phyloP scores from a whole-genome alignment of 805 yeast genomes.

The Wickerhamomyces chambardii region DNA sequence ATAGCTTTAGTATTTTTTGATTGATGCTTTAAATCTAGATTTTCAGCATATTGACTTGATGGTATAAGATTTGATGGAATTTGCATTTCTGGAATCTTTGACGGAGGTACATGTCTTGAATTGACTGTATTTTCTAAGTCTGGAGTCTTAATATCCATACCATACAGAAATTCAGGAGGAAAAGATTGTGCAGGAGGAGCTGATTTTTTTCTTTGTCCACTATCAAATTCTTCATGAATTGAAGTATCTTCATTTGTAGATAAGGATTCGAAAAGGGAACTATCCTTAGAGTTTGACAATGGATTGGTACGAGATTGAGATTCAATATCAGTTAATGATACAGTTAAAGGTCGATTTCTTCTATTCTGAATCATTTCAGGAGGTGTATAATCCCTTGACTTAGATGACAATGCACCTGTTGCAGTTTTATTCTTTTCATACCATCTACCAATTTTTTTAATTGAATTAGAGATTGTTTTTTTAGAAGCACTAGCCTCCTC shows the following conservation, averaged over 20 bases:
- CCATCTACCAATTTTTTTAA: slow-evolving; percentile 62
- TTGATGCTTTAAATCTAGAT: too few species aligned
- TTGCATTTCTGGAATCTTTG: slow-evolving; percentile 14
- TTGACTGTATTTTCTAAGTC: slow-evolving; percentile 2
- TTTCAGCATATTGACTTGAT: too few species aligned
- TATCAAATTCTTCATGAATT: too few species aligned
- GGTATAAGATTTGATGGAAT: slow-evolving; percentile 5
- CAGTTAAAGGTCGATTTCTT: slow-evolving; percentile 20
- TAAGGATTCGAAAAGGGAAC: too few species aligned
- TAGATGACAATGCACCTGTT: background rate
- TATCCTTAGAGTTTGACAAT: too few species aligned
- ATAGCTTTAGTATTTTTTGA: too few species aligned
- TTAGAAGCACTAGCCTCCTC: slow-evolving; percentile 21
- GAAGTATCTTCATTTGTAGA: background rate
- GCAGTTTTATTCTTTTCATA: slow-evolving; percentile 35
- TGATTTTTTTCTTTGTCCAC: slow-evolving; percentile 2
- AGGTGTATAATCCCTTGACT: slow-evolving; percentile 24
- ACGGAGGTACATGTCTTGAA: slow-evolving; percentile 10
- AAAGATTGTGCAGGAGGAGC: slow-evolving; percentile 20
- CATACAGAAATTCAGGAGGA: slow-evolving; percentile 16
- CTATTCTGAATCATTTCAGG: slow-evolving; percentile 66
- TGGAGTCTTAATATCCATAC: slow-evolving; percentile 7
- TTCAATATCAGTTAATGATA: background rate
- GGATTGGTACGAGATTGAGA: too few species aligned
- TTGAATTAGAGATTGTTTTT: slow-evolving; percentile 32